Percentiles rank a stretch among this genome's conserved stretches.
Evolutionary conservation across 169 alveolate genomes (phyloP).

Genomic region (Cryptosporidium andersoni): DNA sequence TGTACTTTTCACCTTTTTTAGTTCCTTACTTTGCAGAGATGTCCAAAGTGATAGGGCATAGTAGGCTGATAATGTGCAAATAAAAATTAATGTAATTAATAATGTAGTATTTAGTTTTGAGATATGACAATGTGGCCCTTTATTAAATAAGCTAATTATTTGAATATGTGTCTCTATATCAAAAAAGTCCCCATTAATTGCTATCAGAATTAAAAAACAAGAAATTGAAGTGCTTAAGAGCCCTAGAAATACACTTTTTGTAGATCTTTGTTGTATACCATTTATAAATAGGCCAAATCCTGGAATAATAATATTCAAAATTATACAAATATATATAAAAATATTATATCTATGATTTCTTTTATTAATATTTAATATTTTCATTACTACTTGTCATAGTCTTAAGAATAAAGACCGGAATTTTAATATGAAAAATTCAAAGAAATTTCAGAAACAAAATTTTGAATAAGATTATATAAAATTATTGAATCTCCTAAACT

Average conservation of each 20-base stretch:
- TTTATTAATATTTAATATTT: too few relatives aligned
- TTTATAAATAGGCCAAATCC: slow-evolving; percentile 43
- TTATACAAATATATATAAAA: not conserved
- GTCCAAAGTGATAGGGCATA: too few relatives aligned
- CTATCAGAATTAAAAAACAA: slow-evolving; percentile 18
- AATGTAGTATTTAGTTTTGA: not conserved
- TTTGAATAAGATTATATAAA: too few relatives aligned
- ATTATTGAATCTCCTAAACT: too few relatives aligned
- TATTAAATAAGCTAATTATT: not conserved
- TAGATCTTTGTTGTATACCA: slow-evolving; percentile 32
- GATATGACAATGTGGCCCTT: too few relatives aligned
- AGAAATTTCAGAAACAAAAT: too few relatives aligned
- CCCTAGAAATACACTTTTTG: slow-evolving; percentile 15
- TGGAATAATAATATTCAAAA: slow-evolving; percentile 28
- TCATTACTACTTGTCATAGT: too few relatives aligned
- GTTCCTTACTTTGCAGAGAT: too few relatives aligned
- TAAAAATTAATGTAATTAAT: slow-evolving; percentile 7
- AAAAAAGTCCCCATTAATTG: slow-evolving; percentile 41
- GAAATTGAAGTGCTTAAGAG: not conserved
- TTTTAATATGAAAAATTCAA: too few relatives aligned
- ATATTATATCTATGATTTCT: too few relatives aligned
- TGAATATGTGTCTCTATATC: slow-evolving; percentile 15
- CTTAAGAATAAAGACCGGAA: too few relatives aligned
- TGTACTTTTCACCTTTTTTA: too few relatives aligned
- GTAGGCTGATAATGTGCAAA: not conserved